Base-by-base conservation (phyloP, 2,329 filamentous ascomycete genomes). In the Aspergillus thermomutatus region DNA sequence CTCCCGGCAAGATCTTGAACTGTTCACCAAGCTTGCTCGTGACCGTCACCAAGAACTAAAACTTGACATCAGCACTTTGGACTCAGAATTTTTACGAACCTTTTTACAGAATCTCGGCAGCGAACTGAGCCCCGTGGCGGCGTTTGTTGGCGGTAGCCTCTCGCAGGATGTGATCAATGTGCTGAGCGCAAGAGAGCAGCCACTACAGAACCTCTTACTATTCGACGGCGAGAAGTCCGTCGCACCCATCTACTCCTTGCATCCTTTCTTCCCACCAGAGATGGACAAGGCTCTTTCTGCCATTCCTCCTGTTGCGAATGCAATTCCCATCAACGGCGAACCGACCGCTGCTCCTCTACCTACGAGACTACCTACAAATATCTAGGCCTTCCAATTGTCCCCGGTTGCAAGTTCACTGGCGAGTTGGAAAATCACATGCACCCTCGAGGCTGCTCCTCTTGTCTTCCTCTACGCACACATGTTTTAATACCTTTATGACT, bases 81-180 rank as follows among this genome's bases (percentile, higher is more conserved):
- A 80, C 23, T 83, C 87, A 1, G 84, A 91, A 26, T 89, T 95
- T 65, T 78, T 97, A 26, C 85, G 91, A 55, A 87, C 82, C 67
- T 99, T 99, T 76, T 73, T 97, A 43, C 89, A 94, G 74, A 95
- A 95, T 64, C 80, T 97, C 5, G 89, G 87, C 54, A 86, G 86
- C 66, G 93, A 97, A 76, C 79, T 97, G 41, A 87, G 90, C 11
- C 92, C 94, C 7, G 91, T 96, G 8, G 88, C 90, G 0, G 92
- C 94, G 1, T 91, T 96, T 57, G 80, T 99, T 10, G 94, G 94
- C 50, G 94, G 92, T 9, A 87, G 92, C 72, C 82, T 99, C 17
- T 91, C 93, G 0, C 94, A 99, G 76, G 94, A 99, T 71, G 92
- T 96, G 52, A 97, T 99, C 77, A 97, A 97, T 68, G 92, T 97